Evolutionary conservation across 2,329 filamentous ascomycete genomes (phyloP).

Genomic region (Aspergillus japonicus): DNA sequence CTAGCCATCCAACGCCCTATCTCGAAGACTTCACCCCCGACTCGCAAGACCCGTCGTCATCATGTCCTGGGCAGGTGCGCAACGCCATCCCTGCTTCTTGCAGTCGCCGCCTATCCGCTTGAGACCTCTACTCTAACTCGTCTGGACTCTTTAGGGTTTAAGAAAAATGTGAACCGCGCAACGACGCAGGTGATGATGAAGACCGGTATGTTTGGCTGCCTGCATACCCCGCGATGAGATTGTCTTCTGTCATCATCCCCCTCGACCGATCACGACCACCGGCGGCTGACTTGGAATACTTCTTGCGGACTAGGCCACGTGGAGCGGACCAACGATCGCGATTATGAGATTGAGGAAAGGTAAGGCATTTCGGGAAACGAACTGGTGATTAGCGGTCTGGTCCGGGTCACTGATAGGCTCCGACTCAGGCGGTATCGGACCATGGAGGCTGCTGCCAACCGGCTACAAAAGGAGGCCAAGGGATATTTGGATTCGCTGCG

Average conservation of each 20-base stretch:
- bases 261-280: not conserved
- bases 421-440: constrained; percentile 79
- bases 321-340: constrained; percentile 96
- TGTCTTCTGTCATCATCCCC: not conserved
- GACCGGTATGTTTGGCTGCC: constrained; percentile 61
- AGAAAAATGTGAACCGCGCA: constrained; percentile 97
- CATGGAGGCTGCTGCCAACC: constrained; percentile 90
- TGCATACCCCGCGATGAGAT: constrained; percentile 17
- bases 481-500: constrained; percentile 94
- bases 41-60: constrained; percentile 30
- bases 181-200: constrained; percentile 99
- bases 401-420: constrained; percentile 18
- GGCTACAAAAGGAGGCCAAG: constrained; percentile 95
- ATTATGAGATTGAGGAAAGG: constrained; percentile 97
- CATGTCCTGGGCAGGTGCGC: constrained; percentile 71
- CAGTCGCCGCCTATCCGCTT: not conserved
- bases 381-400: not conserved
- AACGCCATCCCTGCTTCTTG: constrained; percentile 1
- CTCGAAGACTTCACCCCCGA: not conserved
- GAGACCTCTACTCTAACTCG: constrained; percentile 6
- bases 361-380: constrained; percentile 35
- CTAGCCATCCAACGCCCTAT: not conserved
- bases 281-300: constrained; percentile 2
- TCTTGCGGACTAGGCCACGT: constrained; percentile 68
- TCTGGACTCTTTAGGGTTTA: constrained; percentile 62